These are phyloP conservation scores for Chenopodium suecicum DNA, from an alignment of 148 eudicot genomes.

Conservation along the genomic window DNA sequence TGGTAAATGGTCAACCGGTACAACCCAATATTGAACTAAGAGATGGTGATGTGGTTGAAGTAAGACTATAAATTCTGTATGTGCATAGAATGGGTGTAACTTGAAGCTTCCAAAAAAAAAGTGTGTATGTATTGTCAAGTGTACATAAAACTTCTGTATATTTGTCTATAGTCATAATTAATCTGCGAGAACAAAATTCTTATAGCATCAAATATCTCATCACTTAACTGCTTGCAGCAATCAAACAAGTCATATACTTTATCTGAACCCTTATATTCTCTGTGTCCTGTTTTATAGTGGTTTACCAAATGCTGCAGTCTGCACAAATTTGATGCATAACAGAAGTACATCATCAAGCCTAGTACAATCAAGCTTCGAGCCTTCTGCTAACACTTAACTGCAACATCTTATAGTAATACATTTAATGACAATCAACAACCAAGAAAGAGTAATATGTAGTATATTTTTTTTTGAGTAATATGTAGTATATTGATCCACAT, in stretches of 20 bases:
- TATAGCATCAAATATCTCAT: neutral
- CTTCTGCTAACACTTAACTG: neutral
- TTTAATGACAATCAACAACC: neutral
- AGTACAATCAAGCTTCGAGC: no score
- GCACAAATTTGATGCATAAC: neutral
- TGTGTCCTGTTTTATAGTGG: no score
- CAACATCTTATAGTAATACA: neutral
- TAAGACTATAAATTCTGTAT: constrained; percentile 41
- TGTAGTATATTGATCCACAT: neutral
- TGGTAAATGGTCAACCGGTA: constrained; percentile 75
- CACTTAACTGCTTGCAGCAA: neutral
- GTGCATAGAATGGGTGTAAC: neutral
- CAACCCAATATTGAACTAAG: constrained; percentile 67
- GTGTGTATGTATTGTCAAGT: neutral
- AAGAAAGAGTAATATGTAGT: neutral
- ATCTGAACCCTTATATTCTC: no score
- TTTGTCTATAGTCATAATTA: neutral
- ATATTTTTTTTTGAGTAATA: neutral
- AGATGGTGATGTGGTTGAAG: constrained; percentile 91
- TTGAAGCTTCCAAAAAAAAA: neutral
- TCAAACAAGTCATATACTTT: neutral
- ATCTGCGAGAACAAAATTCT: neutral
- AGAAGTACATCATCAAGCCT: no score
- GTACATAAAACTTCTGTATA: neutral
- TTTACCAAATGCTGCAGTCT: no score